These are phyloP conservation scores for Chlamydomonas schloesseri DNA, from an alignment of 139 green algal genomes.

Conservation along the genomic window DNA sequence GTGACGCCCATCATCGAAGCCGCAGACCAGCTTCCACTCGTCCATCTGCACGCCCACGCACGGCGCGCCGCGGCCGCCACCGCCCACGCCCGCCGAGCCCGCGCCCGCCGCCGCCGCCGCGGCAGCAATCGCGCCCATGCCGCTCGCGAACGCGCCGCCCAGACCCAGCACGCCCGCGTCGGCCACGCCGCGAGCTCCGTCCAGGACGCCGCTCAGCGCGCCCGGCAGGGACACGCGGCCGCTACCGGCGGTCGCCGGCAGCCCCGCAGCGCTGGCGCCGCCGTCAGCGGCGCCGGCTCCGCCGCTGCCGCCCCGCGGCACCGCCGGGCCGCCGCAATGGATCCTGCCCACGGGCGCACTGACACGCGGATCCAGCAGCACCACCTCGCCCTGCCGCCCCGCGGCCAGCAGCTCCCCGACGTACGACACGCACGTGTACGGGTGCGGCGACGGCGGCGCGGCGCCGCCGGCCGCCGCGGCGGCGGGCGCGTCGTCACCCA, in stretches of 20 bases:
- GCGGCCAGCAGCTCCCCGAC: slow-evolving; percentile 52
- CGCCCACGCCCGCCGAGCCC: neutral
- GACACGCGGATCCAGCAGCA: slow-evolving; percentile 50
- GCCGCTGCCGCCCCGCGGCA: neutral
- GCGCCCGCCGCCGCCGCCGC: neutral
- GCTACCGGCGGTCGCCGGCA: neutral
- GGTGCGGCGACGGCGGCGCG: neutral
- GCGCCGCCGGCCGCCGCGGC: neutral
- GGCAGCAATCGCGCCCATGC: slow-evolving; percentile 23
- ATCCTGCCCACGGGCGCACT: slow-evolving; percentile 2
- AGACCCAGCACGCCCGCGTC: neutral
- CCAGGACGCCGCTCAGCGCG: too few species aligned
- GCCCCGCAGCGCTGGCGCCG: too few species aligned
- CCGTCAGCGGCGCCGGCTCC: neutral
- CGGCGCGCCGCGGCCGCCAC: neutral
- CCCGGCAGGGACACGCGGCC: neutral
- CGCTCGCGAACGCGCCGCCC: neutral
- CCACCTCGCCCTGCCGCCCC: slow-evolving; percentile 45
- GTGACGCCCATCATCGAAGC: slow-evolving; percentile 35
- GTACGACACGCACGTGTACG: slow-evolving; percentile 54
- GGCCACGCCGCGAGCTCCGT: too few species aligned
- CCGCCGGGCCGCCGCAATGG: neutral
- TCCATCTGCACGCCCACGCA: slow-evolving; percentile 64
- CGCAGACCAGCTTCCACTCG: slow-evolving; percentile 64
- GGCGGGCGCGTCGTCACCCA: neutral